Evolutionary conservation across 192 early-diverging fungal species (phyloP), one percentile per base, ranked within the genome.

Genomic region (Mycoemilia scoparia): DNA sequence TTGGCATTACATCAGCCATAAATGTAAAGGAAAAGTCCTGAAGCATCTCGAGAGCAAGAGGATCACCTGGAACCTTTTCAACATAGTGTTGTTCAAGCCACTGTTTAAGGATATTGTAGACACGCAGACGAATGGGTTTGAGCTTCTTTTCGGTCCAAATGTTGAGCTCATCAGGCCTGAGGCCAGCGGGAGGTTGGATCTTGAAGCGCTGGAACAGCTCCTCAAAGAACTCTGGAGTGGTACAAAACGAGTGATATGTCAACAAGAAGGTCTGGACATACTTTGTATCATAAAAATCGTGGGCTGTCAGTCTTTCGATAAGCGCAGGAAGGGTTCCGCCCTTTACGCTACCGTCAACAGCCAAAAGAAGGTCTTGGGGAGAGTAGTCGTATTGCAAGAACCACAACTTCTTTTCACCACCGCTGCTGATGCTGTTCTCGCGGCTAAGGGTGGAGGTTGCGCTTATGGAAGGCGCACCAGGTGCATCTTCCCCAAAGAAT

Each of bases 31-130:
- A 77, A 57, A 97, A 88, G 17, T 73, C 57, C 21, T 70, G 66
- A 30, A 95, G 69, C 41, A 57, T 56, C 30, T 69, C 67, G 20
- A 98, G 53, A 18, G 67, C 71, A 24, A 65, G 41, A 0, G 66
- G 58, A 43, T 89, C 86, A 29, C 73, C 70, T 4, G 66, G 63
- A 36, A 81, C 76, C 47, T 72, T 71, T 39, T 88, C 84, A 21
- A 72, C 57, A 45, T 79, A 84, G 50, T 95, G 82, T 40, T 66
- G 73, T 60, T 98, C 93, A 5, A 96, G 55, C 93, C 93, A 98
- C n/a, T 63, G 76, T 58, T 92, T 98, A 46, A 96, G 66, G 22
- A 92, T 67, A 46, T 89, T 92, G 64, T 77, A 91, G 1, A 95
- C 90, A 13, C 87, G 83, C 34, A 92, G 69, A n/a, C 91, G 79